Conservation (phyloP, 805 yeast genomes). For the Hanseniaspora lindneri region DNA sequence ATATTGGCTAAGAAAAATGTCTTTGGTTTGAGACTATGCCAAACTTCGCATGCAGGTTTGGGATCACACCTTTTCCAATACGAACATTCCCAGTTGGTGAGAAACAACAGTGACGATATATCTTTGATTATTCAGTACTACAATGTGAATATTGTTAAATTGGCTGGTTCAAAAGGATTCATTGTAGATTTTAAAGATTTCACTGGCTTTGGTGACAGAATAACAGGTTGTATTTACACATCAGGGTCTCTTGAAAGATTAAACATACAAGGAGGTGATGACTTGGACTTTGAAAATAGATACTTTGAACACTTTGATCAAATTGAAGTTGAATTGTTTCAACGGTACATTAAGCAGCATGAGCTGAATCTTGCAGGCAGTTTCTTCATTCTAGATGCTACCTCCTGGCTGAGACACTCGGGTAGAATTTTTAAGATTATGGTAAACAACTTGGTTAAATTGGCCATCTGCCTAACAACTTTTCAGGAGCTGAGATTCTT, state of each 20-base stretch:
- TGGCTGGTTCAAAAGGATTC: conserved; percentile 27
- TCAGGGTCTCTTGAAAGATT: conserved; percentile 21
- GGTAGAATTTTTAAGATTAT: conserved; percentile 63
- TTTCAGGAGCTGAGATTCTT: conserved; percentile 66
- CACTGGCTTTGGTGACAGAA: conserved; percentile 28
- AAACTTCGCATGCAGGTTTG: conserved; percentile 12
- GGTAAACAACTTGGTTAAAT: conserved; percentile 44
- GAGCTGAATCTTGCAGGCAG: conserved; percentile 22
- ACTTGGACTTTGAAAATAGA: conserved; percentile 16
- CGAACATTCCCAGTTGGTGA: conserved; percentile 9
- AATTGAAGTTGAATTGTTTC: conserved; percentile 13
- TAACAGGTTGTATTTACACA: conserved; percentile 28
- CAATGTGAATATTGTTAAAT: conserved; percentile 26
- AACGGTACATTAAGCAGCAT: conserved; percentile 5
- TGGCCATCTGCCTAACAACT: conserved; percentile 60
- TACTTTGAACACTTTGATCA: conserved; percentile 14
- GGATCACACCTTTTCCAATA: conserved; percentile 15
- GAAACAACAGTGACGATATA: conserved; percentile 14
- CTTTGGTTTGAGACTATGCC: conserved; percentile 9
- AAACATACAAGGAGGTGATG: conserved; percentile 20
- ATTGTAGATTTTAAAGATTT: conserved; percentile 24
- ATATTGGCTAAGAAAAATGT: conserved; percentile 22
- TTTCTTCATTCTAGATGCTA: conserved; percentile 57
- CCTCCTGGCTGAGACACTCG: conserved; percentile 70
- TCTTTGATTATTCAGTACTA: conserved; percentile 20